These are phyloP conservation scores for Chlamydomonas sp. DNA, from an alignment of 139 green algal species.

Conservation along the genomic window DNA sequence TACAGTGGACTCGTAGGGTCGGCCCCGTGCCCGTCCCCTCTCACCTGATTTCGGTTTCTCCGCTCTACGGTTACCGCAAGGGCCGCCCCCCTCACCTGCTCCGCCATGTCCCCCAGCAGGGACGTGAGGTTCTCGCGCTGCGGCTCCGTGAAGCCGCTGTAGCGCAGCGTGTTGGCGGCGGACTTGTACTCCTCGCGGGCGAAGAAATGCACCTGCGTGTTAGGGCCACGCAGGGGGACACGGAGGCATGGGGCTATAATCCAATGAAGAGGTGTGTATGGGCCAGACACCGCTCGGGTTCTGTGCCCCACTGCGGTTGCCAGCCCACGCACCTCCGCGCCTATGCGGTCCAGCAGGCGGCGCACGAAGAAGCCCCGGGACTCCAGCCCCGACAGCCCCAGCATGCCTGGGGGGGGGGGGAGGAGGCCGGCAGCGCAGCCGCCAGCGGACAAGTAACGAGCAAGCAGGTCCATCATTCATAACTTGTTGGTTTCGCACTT, in stretches of 20 bases:
- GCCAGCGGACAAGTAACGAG: too few species aligned
- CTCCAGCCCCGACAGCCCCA: constrained; percentile 42
- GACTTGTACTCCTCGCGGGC: constrained; percentile 72
- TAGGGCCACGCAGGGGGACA: too few species aligned
- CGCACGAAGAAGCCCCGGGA: constrained; percentile 55
- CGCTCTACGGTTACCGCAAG: background rate
- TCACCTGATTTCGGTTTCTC: background rate
- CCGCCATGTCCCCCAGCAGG: constrained; percentile 33
- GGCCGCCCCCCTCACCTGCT: constrained; percentile 12
- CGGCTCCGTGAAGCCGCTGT: constrained; percentile 31
- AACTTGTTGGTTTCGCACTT: too few species aligned
- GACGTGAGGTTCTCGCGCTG: constrained; percentile 49
- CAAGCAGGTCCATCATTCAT: too few species aligned
- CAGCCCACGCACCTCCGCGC: constrained; percentile 23
- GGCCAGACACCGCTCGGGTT: too few species aligned
- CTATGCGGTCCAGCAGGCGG: constrained; percentile 52
- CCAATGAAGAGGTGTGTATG: too few species aligned
- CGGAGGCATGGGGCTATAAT: too few species aligned
- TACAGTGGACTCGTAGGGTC: too few species aligned
- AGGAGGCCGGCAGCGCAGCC: too few species aligned
- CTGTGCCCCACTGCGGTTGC: too few species aligned
- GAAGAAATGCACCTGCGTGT: constrained; percentile 42
- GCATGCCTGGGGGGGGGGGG: constrained; percentile 4
- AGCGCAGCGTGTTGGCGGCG: constrained; percentile 43
- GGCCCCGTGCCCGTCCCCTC: background rate